Evolutionary conservation across 345 rosid genomes (phyloP).

Genomic region (Gossypium bickii): DNA sequence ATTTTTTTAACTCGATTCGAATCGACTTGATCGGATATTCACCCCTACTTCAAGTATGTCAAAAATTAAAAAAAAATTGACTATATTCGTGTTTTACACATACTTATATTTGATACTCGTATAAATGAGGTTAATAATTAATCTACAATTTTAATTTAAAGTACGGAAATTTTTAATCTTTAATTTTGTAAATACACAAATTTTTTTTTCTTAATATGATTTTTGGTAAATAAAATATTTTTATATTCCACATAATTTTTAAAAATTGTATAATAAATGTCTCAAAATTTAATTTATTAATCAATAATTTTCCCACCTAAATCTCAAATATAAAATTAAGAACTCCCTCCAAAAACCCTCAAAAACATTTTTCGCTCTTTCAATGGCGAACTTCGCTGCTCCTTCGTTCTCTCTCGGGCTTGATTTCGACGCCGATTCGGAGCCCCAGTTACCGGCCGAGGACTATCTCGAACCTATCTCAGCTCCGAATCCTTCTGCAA

Average conservation of each 20-base stretch:
- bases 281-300: not conserved
- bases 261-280: not conserved
- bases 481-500: constrained; percentile 19
- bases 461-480: not conserved
- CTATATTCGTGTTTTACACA: too few relatives aligned
- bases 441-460: constrained; percentile 13
- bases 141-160: too few relatives aligned
- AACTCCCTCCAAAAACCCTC: not conserved
- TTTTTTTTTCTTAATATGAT: too few relatives aligned
- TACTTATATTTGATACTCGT: too few relatives aligned
- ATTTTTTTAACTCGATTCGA: too few relatives aligned
- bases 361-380: not conserved
- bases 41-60: too few relatives aligned
- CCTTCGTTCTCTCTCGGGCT: constrained; percentile 91
- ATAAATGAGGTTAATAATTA: too few relatives aligned
- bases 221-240: too few relatives aligned
- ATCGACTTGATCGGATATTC: too few relatives aligned
- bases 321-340: not conserved
- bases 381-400: constrained; percentile 62
- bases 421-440: constrained; percentile 47
- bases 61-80: too few relatives aligned
- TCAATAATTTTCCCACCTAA: not conserved
- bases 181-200: too few relatives aligned
- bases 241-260: not conserved
- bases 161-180: too few relatives aligned